Evolutionary conservation across 2,329 filamentous ascomycete genomes (phyloP).

Genomic region (Endoconidiophora laricicola): DNA sequence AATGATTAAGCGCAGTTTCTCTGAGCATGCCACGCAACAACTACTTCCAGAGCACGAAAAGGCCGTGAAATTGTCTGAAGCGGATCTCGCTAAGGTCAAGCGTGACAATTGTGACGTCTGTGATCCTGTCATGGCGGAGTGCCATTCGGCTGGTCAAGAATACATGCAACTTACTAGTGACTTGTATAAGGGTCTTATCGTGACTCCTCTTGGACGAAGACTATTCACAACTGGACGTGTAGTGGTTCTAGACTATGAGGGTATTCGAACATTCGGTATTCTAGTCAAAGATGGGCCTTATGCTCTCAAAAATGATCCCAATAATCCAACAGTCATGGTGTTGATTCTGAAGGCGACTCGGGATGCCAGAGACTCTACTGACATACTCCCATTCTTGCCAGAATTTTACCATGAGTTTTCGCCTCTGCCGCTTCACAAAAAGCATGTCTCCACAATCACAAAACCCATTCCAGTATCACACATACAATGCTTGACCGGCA

Average conservation of each 20-base stretch:
- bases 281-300: slow-evolving; percentile 55
- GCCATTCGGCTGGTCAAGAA: slow-evolving; percentile 67
- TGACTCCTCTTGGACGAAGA: slow-evolving; percentile 66
- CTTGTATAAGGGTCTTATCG: slow-evolving; percentile 57
- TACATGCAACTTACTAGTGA: slow-evolving; percentile 67
- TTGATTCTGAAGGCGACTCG: slow-evolving; percentile 58
- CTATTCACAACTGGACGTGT: slow-evolving; percentile 63
- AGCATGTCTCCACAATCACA: slow-evolving; percentile 51
- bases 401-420: slow-evolving; percentile 52
- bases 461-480: slow-evolving; percentile 57
- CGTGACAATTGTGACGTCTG: slow-evolving; percentile 70
- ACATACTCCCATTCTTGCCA: slow-evolving; percentile 69
- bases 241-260: slow-evolving; percentile 72
- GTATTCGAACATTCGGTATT: slow-evolving; percentile 66
- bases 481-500: slow-evolving; percentile 70
- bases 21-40: slow-evolving; percentile 91
- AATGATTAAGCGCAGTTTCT: slow-evolving; percentile 99
- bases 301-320: slow-evolving; percentile 37
- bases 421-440: slow-evolving; percentile 46
- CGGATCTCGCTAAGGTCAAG: slow-evolving; percentile 78
- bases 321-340: slow-evolving; percentile 55
- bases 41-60: slow-evolving; percentile 90
- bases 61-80: slow-evolving; percentile 79
- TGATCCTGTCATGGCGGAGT: slow-evolving; percentile 61
- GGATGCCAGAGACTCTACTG: slow-evolving; percentile 58